Base-by-base conservation (phyloP, 2,329 filamentous ascomycete species). In the Claviceps pazoutovae region DNA sequence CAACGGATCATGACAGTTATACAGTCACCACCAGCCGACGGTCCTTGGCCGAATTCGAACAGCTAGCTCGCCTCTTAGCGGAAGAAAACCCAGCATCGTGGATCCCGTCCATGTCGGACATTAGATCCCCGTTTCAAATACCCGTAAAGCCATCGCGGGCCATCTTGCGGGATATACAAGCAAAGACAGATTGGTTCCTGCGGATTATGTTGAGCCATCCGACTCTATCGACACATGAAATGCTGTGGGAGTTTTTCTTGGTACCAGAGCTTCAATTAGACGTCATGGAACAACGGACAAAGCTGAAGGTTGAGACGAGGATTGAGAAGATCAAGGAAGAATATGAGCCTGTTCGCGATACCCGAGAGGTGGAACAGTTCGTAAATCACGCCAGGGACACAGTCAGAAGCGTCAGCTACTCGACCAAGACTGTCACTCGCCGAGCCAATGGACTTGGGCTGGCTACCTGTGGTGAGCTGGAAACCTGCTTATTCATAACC, bases 171-270 rank as follows among this genome's bases (percentile, higher is more conserved):
- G 89, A 97, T 60, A 84, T 90, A 49, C 94, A 98, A 64, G 72
- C 88, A 45, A 82, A 85, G 16, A 80, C 95, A 19, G 88, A 98
- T 66, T 84, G 82, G 58, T 96, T 97, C 60, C 71, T 98, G 59
- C 88, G 87, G 57, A 88, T 89, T 17, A 76, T 98, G 56, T 75
- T 98, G 26, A 76, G 80, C 8, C 93, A 98, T 62, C 86, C 91
- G 3, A 97, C 93, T 0, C 96, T 98, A 63, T 80, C 88, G 0
- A 95, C 88, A 0, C 94, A 98, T 62, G 93, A 98, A 70, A 88
- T 97, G 65, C 76, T 98, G 2, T 98, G 93, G 94, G 93, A 98
- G 61, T 98, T 98, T 69, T 95, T 98, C 68, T 76, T 98, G 0
- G 90, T 98, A 13, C 93, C 93, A 1, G 93, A 98, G 59, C 80